phyloP scores from a whole-genome alignment of 2,329 filamentous ascomycete species.

The Penicillium sp. region DNA sequence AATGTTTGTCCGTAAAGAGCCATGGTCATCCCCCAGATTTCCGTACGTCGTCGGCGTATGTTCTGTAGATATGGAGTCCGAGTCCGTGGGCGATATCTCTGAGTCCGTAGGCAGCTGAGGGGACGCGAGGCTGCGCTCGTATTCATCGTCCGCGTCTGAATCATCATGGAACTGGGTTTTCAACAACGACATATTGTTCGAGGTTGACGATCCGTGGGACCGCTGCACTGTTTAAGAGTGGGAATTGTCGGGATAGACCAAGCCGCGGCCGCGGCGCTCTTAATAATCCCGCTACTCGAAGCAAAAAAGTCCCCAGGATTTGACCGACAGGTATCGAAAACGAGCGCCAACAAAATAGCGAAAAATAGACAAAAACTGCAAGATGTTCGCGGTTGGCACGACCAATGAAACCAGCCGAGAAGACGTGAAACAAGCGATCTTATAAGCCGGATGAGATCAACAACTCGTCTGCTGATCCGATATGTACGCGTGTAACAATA shows the following conservation, averaged over 20 bases:
- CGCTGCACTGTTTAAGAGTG: neutral
- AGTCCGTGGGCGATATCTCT: slow-evolving; percentile 54
- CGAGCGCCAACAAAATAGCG: neutral
- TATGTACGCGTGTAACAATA: neutral
- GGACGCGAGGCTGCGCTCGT: slow-evolving; percentile 58
- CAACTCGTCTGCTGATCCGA: neutral
- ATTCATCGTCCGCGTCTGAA: slow-evolving; percentile 64
- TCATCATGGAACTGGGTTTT: slow-evolving; percentile 56
- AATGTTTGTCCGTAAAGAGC: slow-evolving; percentile 54
- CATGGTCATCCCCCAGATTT: slow-evolving; percentile 48
- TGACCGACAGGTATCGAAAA: neutral
- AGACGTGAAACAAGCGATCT: slow-evolving; percentile 1
- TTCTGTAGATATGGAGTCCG: slow-evolving; percentile 56
- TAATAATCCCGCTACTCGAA: slow-evolving; percentile 1
- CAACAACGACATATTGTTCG: slow-evolving; percentile 9
- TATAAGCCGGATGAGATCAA: neutral
- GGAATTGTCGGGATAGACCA: neutral
- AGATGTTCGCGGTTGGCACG: neutral
- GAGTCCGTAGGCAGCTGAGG: slow-evolving; percentile 56
- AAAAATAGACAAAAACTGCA: neutral
- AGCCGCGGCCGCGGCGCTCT: slow-evolving; percentile 9
- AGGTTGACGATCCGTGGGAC: neutral
- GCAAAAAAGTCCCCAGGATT: neutral
- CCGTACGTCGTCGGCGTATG: slow-evolving; percentile 62
- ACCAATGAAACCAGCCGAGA: neutral